Percentiles rank a stretch among this genome's conserved stretches.
These are phyloP conservation scores for Calonectria pseudoreteaudii DNA, from an alignment of 2,329 filamentous ascomycete species.

Conservation along the genomic window DNA sequence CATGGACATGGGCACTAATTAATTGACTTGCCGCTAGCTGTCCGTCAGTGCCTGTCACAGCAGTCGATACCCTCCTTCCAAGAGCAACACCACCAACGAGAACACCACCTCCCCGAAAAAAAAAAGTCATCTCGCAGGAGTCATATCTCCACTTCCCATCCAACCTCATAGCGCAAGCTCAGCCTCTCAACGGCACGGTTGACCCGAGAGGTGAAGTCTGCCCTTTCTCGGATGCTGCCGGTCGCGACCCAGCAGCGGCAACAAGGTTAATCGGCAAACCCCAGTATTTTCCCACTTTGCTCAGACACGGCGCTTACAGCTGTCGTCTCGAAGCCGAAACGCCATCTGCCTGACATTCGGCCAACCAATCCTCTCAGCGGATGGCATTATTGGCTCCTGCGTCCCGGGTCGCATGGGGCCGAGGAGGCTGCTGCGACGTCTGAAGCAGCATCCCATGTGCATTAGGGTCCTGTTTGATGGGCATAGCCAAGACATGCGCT, in stretches of 20 bases:
- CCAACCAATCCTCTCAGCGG: conserved; percentile 18
- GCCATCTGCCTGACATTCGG: conserved; percentile 32
- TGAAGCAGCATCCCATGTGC: conserved; percentile 32
- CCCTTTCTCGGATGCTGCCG: conserved; percentile 11
- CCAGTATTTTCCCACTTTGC: conserved; percentile 23
- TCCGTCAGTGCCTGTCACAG: background rate
- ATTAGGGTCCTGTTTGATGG: background rate
- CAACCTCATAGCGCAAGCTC: too few relatives aligned
- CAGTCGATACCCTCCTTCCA: background rate
- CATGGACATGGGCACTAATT: background rate
- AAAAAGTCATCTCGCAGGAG: background rate
- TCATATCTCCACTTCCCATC: too few relatives aligned
- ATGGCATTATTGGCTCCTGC: conserved; percentile 32
- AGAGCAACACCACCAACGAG: background rate
- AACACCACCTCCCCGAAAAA: too few relatives aligned
- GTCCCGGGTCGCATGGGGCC: conserved; percentile 27
- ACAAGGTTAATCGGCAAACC: conserved; percentile 3
- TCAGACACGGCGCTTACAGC: conserved; percentile 30
- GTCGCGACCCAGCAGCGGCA: background rate
- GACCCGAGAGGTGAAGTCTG: conserved; percentile 4
- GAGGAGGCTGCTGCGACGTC: conserved; percentile 35
- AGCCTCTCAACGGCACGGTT: background rate
- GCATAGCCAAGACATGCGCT: background rate
- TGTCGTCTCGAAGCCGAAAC: conserved; percentile 38
- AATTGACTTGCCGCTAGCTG: background rate